Conservation (phyloP, 768 basidiomycete species). For the Xerocomellus amylosporus region DNA sequence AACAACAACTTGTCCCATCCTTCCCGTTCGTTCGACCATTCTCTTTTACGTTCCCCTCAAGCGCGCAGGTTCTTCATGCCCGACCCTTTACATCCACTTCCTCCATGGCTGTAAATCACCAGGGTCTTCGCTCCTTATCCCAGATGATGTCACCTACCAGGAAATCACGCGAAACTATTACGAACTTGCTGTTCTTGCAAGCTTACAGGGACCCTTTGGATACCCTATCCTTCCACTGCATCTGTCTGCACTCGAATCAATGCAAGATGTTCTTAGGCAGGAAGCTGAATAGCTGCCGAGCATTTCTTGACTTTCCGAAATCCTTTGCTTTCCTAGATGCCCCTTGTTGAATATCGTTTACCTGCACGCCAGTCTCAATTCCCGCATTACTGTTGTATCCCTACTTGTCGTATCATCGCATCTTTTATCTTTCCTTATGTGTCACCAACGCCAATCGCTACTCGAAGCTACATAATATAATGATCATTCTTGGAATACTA, state of each 20-base stretch:
- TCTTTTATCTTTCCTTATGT: constrained; percentile 24
- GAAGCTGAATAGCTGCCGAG: constrained; percentile 19
- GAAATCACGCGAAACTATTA: constrained; percentile 71
- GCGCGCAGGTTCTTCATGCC: constrained; percentile 37
- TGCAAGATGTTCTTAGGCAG: constrained; percentile 43
- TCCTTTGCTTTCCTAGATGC: constrained; percentile 13
- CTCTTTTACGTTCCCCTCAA: constrained; percentile 54
- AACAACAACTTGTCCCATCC: constrained; percentile 39
- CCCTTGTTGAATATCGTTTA: constrained; percentile 7
- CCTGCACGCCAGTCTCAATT: constrained; percentile 8
- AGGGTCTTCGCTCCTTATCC: constrained; percentile 36
- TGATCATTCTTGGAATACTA: constrained; percentile 34
- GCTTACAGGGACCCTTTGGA: constrained; percentile 40
- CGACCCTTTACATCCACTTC: constrained; percentile 61
- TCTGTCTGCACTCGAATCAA: constrained; percentile 66
- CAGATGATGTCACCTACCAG: constrained; percentile 34
- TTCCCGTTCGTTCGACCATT: constrained; percentile 56
- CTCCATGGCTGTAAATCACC: constrained; percentile 48
- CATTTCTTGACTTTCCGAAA: not conserved
- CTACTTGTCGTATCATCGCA: constrained; percentile 25
- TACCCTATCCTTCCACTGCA: constrained; percentile 68
- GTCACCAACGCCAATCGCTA: constrained; percentile 14
- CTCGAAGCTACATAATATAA: constrained; percentile 15
- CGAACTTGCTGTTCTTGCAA: constrained; percentile 63
- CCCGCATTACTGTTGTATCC: constrained; percentile 30